Evolutionary conservation across 208 protist species (phyloP).

Genomic region (Acanthamoeba sp.): DNA sequence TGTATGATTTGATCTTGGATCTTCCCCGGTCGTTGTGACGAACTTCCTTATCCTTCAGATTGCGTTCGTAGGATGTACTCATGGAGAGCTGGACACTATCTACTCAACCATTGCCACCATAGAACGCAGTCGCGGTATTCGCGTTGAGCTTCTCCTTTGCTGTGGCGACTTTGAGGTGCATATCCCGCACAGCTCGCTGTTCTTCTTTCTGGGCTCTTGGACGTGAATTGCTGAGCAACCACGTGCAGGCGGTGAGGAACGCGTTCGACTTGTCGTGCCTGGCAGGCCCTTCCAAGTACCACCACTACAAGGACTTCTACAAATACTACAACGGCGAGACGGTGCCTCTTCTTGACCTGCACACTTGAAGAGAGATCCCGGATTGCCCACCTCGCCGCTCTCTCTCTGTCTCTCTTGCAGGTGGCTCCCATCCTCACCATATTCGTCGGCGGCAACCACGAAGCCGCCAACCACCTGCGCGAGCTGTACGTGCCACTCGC

Average conservation of each 20-base stretch:
- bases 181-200: not conserved
- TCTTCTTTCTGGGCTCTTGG: no score
- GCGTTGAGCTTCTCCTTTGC: conserved; percentile 97
- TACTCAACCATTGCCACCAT: conserved; percentile 91
- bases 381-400: not conserved
- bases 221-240: not conserved
- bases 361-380: not conserved
- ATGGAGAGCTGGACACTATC: conserved; percentile 98
- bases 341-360: not conserved
- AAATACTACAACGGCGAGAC: conserved; percentile 95
- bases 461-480: conserved; percentile 96
- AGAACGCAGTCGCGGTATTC: conserved; percentile 90
- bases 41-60: conserved; percentile 85
- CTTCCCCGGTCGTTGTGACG: not conserved
- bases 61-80: conserved; percentile 98
- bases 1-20: not conserved
- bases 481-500: conserved; percentile 87
- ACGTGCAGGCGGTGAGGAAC: conserved; percentile 94
- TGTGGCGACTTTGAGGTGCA: conserved; percentile 97
- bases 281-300: conserved; percentile 97
- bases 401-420: not conserved
- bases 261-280: conserved; percentile 94
- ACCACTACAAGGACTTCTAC: conserved; percentile 95
- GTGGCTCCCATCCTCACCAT: conserved; percentile 97
- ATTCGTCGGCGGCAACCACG: conserved; percentile 99